A percentile compares a stretch with the other conserved stretches of the same genome.
These are phyloP conservation scores for Vararia minispora DNA, from an alignment of 768 basidiomycete species.

Conservation along the genomic window DNA sequence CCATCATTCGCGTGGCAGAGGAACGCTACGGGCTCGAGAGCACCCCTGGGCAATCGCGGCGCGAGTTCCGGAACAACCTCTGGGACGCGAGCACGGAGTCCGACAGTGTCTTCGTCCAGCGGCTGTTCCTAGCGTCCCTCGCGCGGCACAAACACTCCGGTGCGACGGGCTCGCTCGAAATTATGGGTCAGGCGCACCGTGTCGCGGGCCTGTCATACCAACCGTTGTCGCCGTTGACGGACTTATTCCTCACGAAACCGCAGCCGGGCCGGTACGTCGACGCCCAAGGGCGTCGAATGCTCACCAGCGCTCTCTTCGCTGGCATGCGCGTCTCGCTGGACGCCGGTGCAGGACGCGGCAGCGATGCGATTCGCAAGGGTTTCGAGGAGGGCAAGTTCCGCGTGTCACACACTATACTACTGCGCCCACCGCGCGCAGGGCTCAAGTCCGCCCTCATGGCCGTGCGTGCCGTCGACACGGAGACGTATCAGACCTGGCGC, in stretches of 20 bases:
- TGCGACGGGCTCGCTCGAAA: conserved; percentile 22
- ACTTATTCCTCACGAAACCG: conserved; percentile 35
- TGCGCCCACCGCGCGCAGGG: conserved; percentile 30
- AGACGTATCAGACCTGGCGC: too few relatives aligned
- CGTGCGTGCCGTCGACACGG: too few relatives aligned
- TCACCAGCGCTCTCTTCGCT: conserved; percentile 36
- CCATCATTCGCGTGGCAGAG: too few relatives aligned
- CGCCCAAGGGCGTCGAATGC: neutral
- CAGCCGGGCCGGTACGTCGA: conserved; percentile 44
- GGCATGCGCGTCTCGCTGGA: conserved; percentile 26
- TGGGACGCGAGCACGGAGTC: conserved; percentile 8
- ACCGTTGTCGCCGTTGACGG: conserved; percentile 41
- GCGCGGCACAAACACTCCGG: conserved; percentile 15
- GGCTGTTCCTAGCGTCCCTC: conserved; percentile 29
- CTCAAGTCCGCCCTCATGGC: conserved; percentile 26
- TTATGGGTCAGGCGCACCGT: conserved; percentile 57
- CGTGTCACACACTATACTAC: conserved; percentile 22
- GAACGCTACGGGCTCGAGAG: conserved; percentile 5
- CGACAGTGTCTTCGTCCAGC: too few relatives aligned
- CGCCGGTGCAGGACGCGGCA: conserved; percentile 6
- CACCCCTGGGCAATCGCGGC: too few relatives aligned
- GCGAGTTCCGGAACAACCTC: conserved; percentile 6
- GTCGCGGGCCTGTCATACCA: conserved; percentile 54
- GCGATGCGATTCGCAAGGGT: too few relatives aligned
- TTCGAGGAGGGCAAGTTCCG: too few relatives aligned